Conservation (phyloP, 1,284 basidiomycete genomes). For the Caloboletus inedulis region DNA sequence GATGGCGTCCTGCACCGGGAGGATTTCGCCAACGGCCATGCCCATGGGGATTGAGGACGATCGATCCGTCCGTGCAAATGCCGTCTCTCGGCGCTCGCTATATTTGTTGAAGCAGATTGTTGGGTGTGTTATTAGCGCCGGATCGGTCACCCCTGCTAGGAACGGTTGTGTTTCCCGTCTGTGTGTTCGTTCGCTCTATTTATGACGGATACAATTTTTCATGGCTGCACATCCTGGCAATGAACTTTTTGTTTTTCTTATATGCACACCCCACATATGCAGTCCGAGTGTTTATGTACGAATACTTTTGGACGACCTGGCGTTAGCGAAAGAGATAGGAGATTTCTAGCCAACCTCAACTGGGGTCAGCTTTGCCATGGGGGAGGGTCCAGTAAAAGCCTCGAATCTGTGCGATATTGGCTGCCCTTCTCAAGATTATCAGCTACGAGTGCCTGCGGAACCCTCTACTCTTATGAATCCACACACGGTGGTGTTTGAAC, state of each 20-base stretch:
- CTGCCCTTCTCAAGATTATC: neutral
- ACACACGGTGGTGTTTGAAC: neutral
- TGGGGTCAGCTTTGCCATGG: neutral
- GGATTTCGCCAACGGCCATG: constrained; percentile 36
- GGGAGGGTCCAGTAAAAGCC: no score
- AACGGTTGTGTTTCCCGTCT: neutral
- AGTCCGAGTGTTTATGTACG: neutral
- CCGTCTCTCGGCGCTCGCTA: neutral
- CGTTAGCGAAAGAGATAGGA: neutral
- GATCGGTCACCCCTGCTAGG: neutral
- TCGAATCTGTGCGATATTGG: neutral
- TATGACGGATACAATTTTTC: neutral
- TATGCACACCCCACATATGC: neutral
- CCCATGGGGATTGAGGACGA: constrained; percentile 23
- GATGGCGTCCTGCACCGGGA: neutral
- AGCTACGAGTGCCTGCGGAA: neutral
- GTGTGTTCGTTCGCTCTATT: constrained; percentile 2
- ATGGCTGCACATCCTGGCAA: neutral
- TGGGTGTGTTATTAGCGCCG: neutral
- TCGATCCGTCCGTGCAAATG: neutral
- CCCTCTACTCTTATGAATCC: neutral
- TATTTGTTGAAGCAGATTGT: neutral
- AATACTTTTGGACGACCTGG: neutral
- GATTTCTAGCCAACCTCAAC: neutral
- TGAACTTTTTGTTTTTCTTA: neutral